Base-by-base conservation (phyloP, 768 basidiomycete species). In the Boletellus ananas region DNA sequence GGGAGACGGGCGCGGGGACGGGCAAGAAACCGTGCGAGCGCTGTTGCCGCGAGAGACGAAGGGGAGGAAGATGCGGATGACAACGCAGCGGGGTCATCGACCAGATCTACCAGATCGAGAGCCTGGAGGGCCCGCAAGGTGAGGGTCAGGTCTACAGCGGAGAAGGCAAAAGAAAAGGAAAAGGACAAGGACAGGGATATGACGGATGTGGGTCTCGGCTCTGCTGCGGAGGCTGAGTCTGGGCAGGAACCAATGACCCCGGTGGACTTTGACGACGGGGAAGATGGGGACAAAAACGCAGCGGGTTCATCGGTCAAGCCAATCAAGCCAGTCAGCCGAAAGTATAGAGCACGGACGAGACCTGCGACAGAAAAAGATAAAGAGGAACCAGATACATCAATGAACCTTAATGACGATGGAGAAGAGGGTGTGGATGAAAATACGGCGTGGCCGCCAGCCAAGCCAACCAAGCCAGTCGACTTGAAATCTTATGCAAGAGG, bases 31-130 rank as follows among this genome's bases (percentile, higher is more conserved):
- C 65, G 77, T 31, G 69, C 67, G 33, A 64, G 66, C 18, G 52
- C 65, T 11, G 54, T 50, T 6, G 35, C 45, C 8, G 51, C 62
- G 13, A 58, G 58, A 14, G 68, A 68, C 6, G 73, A 68, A 1
- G 75, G 58, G 16, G 76, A 74, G 2, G 73, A 71, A 0, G 73
- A 72, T 8, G 67, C 56, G 2, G 72, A 75, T 1, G 74, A 65
- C n/a, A 57, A 45, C 37, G 57, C 56, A 23, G 11, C 56, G 5
- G 49, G 53, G 27, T 50, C 64, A 18, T 46, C 64, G 1, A 52
- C 63, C 33, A 68, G 65, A n/a, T 52, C 63, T 4, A 43, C 66
- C n/a, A 68, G 70, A 12, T 59, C 74, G 34, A 66, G 70, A 17
- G 63, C 66, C 40, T 61, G 58, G 41, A 68, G 49, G 34, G 36